A percentile compares a stretch with the other conserved stretches of the same genome.
Conservation (phyloP, 2,329 filamentous ascomycete species). For the Talaromyces sp. region DNA sequence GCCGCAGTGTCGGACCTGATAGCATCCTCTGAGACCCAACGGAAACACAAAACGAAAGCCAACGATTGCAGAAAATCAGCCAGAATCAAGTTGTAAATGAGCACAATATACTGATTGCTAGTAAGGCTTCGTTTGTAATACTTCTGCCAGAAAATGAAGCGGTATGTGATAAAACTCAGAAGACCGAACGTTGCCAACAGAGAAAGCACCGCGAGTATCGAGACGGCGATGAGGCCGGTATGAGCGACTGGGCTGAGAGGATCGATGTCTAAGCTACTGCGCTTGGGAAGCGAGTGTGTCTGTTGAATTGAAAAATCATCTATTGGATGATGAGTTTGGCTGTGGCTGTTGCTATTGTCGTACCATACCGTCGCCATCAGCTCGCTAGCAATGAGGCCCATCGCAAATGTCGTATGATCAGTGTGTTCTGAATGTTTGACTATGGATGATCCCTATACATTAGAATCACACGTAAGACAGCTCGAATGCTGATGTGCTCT, state of each 20-base stretch:
- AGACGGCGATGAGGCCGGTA: conserved; percentile 46
- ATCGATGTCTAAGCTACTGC: conserved; percentile 29
- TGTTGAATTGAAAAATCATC: neutral
- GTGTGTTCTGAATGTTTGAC: neutral
- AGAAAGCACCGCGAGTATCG: conserved; percentile 47
- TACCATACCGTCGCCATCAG: neutral
- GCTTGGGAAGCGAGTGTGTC: neutral
- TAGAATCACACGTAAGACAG: neutral
- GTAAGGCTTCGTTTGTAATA: conserved; percentile 49
- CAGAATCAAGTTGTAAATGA: conserved; percentile 51
- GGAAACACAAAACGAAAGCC: conserved; percentile 44
- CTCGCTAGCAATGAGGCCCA: neutral
- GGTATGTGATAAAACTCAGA: conserved; percentile 49
- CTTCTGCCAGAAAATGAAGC: conserved; percentile 49
- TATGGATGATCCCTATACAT: neutral
- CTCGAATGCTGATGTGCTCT: neutral
- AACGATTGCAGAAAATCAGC: conserved; percentile 50
- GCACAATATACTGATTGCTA: conserved; percentile 52
- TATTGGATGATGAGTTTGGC: neutral
- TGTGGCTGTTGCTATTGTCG: neutral
- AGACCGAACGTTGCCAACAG: conserved; percentile 44
- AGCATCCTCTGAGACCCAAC: conserved; percentile 45
- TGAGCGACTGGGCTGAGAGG: conserved; percentile 17
- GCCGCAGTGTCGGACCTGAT: conserved; percentile 44
- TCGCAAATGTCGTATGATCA: neutral